phyloP scores from a whole-genome alignment of 805 yeast species.

The Saccharomycopsis guyanensis region DNA sequence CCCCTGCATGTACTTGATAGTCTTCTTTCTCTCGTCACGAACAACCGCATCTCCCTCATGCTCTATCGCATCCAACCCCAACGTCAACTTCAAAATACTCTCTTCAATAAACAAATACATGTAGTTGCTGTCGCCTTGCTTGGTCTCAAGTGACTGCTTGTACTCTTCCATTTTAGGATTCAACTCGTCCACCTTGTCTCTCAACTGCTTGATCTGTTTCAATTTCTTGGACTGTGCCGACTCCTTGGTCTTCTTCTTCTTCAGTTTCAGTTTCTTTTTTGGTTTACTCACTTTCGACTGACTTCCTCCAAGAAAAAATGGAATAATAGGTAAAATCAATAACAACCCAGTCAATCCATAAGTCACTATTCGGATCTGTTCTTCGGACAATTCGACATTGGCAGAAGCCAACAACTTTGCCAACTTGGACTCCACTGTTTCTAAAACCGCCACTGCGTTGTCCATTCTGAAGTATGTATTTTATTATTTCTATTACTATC shows the following conservation, averaged over 20 bases:
- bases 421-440: not conserved
- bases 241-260: conserved; percentile 2
- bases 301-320: not conserved
- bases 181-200: conserved; percentile 1
- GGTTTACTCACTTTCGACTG: not conserved
- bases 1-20: conserved; percentile 53
- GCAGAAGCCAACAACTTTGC: not conserved
- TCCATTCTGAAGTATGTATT: too few species aligned
- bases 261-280: conserved; percentile 5
- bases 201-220: not conserved
- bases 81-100: conserved; percentile 54
- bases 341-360: not conserved
- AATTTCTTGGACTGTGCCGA: conserved; percentile 1
- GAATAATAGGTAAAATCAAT: not conserved
- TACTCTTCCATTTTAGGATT: conserved; percentile 11
- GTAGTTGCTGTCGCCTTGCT: conserved; percentile 12
- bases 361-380: not conserved
- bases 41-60: conserved; percentile 40
- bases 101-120: conserved; percentile 46
- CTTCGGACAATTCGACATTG: not conserved
- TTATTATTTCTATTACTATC: too few species aligned
- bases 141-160: conserved; percentile 1
- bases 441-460: too few species aligned
- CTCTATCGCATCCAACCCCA: conserved; percentile 61
- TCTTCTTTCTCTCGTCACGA: conserved; percentile 50